Evolutionary conservation across 2,329 filamentous ascomycete genomes (phyloP).

Genomic region (Monosporascus sp.): DNA sequence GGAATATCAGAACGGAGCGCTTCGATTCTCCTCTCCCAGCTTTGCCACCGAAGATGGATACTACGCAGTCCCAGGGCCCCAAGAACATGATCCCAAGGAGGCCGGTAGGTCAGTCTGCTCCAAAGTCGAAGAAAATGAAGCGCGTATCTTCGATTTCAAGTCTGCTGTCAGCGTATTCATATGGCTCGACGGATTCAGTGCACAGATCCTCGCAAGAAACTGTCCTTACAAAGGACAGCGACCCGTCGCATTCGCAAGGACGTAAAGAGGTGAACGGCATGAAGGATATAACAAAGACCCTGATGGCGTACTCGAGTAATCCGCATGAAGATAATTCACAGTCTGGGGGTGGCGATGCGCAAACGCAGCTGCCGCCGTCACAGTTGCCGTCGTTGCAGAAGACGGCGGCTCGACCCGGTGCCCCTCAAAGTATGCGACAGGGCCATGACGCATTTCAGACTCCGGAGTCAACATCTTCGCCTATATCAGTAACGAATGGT

Average conservation of each 20-base stretch:
- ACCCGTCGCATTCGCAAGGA: conserved; percentile 28
- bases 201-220: conserved; percentile 36
- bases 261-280: conserved; percentile 16
- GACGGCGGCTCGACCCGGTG: conserved; percentile 18
- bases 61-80: conserved; percentile 11
- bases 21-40: conserved; percentile 26
- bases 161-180: conserved; percentile 50
- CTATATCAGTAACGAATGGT: conserved; percentile 15
- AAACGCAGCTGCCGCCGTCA: conserved; percentile 18
- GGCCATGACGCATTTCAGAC: conserved; percentile 5
- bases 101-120: conserved; percentile 20
- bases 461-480: conserved; percentile 10
- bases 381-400: conserved; percentile 24
- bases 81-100: conserved; percentile 32
- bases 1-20: conserved; percentile 17
- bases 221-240: conserved; percentile 29
- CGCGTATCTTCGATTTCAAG: conserved; percentile 48
- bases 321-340: conserved; percentile 15
- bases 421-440: conserved; percentile 14
- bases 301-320: conserved; percentile 19
- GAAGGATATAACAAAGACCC: conserved; percentile 14
- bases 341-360: conserved; percentile 12
- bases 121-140: conserved; percentile 24
- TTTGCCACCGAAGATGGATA: conserved; percentile 22
- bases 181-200: conserved; percentile 39